Percentiles rank a stretch among this genome's conserved stretches.
These are phyloP conservation scores for Oryza rufipogon DNA, from an alignment of 176 grass and related monocot species.

Conservation along the genomic window DNA sequence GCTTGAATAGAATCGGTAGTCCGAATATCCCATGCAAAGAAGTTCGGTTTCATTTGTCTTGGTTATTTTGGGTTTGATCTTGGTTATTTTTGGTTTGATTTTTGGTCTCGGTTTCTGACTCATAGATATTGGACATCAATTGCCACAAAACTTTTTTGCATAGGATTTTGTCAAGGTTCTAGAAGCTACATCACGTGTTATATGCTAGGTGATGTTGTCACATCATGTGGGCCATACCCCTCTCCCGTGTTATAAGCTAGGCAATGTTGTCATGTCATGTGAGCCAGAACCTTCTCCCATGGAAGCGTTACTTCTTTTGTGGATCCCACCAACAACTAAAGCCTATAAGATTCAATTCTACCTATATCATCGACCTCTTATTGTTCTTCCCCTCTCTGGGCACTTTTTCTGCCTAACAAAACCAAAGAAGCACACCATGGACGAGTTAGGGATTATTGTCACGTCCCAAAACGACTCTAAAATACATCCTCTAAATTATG, in stretches of 20 bases:
- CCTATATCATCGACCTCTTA: background rate
- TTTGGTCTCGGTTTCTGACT: too few species aligned
- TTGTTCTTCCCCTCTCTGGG: background rate
- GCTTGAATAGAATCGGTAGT: too few species aligned
- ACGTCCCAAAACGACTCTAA: too few species aligned
- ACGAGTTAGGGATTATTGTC: background rate
- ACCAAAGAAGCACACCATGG: background rate
- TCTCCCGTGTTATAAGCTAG: background rate
- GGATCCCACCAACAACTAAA: background rate
- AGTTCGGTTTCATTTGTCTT: too few species aligned
- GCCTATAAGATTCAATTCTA: background rate
- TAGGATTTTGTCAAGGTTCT: background rate
- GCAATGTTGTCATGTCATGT: background rate
- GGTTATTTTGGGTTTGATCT: too few species aligned
- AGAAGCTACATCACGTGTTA: background rate
- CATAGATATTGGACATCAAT: background rate
- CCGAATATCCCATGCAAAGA: too few species aligned
- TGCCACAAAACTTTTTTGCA: background rate
- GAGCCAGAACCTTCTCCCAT: background rate
- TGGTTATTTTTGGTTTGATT: too few species aligned
- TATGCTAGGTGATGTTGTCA: background rate
- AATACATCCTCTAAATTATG: too few species aligned
- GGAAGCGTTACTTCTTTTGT: background rate
- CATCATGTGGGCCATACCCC: background rate
- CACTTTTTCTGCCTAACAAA: background rate